Base-by-base conservation (phyloP, 2,329 filamentous ascomycete genomes). In the Botrytis pseudocinerea region DNA sequence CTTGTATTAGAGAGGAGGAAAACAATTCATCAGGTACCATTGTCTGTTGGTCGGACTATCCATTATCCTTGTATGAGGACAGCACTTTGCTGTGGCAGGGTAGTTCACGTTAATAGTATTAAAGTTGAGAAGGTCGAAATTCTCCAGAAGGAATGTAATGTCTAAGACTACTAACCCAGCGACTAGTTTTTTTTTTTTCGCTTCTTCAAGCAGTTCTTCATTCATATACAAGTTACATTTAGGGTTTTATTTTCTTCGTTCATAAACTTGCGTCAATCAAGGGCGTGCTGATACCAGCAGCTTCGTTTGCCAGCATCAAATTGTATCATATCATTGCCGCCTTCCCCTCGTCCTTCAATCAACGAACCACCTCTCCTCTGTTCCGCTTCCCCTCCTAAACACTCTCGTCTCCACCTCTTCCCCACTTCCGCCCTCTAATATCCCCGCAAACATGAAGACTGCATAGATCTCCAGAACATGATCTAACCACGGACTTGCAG, bases 391-490 rank as follows among this genome's bases (percentile, higher is more conserved):
- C 32, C 28, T 60, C 14, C 25, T 28, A 57, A 18, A 28, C n/a
- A 25, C 59, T 25, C 4, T 35, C 32, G 18, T 32, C 57, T 60
- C 57, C 18, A 35, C 28, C 57, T 38, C 35, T 2, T 6, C 20
- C 54, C 54, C 38, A 2, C 14, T 9, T 4, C 28, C 42, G 32
- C 32, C n/a, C 22, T 32, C 48, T 40, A 93, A 82, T 71, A 89
- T 86, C 64, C 93, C 93, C 61, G 87, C 86, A 6, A 95, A 85
- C 93, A 95, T 95, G 84, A 95, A 94, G 14, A 93, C 85, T 0
- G 92, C 91, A 81, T 93, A 94, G 63, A 95, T 91, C 81, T 93
- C 86, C 83, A 95, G 89, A 62, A 95, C 87, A 73, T 92, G 89
- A 81, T 92, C 87, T 71, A 95, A 85, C 87, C 91, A 92, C 7